Evolutionary conservation across 129 eudicot genomes (phyloP), one percentile per base, ranked within the genome.

Genomic region (Pittosporum tobira): DNA sequence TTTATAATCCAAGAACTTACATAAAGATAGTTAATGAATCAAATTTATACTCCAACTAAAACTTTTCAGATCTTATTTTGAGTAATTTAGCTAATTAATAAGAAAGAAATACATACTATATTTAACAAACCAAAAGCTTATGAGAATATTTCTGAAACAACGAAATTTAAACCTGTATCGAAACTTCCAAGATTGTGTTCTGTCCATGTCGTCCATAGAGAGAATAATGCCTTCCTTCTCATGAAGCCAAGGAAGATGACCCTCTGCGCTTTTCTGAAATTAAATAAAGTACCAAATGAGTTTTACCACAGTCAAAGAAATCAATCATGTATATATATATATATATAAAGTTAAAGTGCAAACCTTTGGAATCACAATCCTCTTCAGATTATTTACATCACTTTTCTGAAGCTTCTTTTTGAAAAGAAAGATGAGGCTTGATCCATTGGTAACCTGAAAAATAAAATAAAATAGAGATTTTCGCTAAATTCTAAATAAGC

Each of bases 301-400:
- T 42, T 14, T 2, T 13, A 3, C 30, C 43, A 30, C 4, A 18
- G 2, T 20, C 3, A 38, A 12, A 13, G 19, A 3, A 30, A 30
- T 16, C 13, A 56, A 29, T 54, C 43, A 31, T 18, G 10, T n/a
- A 46, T 25, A 25, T 0, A 6, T 30, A 2, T 38, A 45, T 21
- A 22, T 46, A 49, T 46, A 18, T 53, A 16, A 36, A 30, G 14
- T 30, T 19, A 23, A 51, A 11, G 40, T 42, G 55, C 73, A 25
- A 48, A 93, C 99, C 99, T 93, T 93, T 27, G 99, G 99, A 24
- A 93, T 76, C 30, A 93, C 76, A 52, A 87, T 87, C 68, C 99
- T 62, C 65, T 87, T 81, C 43, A 93, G 84, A 44, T 67, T 61
- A 14, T 88, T 66, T 1, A 93, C 96, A 31, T 93, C 99, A 27